phyloP scores from a whole-genome alignment of 495 filamentous ascomycete genomes.

The Penicillium desertorum region DNA sequence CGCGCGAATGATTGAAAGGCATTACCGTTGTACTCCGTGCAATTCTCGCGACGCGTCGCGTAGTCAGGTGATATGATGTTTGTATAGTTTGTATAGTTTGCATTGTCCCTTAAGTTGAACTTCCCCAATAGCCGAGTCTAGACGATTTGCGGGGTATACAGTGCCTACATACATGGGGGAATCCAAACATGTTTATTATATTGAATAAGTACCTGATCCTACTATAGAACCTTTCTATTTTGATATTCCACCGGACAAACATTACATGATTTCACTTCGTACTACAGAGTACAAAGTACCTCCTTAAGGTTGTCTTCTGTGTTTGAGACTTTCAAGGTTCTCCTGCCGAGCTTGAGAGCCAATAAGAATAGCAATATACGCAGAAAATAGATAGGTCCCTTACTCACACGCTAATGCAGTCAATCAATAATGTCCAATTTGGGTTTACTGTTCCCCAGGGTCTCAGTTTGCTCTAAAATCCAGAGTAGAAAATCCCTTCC shows the following conservation, averaged over 20 bases:
- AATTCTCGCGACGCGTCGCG: constrained; percentile 18
- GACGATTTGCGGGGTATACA: neutral
- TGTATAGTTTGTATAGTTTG: constrained; percentile 19
- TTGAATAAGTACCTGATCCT: neutral
- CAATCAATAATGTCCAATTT: constrained; percentile 21
- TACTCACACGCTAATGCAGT: constrained; percentile 12
- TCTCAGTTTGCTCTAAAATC: neutral
- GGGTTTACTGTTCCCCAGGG: constrained; percentile 19
- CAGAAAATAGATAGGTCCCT: constrained; percentile 7
- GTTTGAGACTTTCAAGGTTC: neutral
- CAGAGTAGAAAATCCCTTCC: neutral
- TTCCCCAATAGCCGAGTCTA: neutral
- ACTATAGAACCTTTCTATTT: neutral
- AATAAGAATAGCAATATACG: neutral
- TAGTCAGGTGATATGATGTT: constrained; percentile 18
- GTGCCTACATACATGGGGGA: neutral
- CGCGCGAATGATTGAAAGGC: constrained; percentile 2
- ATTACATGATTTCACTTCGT: neutral
- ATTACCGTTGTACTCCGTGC: neutral
- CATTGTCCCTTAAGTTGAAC: neutral
- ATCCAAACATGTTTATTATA: neutral
- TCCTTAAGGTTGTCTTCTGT: neutral
- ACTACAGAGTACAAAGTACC: neutral
- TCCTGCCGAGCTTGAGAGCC: neutral
- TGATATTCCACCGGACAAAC: neutral